Conservation (phyloP, 192 early-diverging fungal species). For the Gigaspora rosea region DNA sequence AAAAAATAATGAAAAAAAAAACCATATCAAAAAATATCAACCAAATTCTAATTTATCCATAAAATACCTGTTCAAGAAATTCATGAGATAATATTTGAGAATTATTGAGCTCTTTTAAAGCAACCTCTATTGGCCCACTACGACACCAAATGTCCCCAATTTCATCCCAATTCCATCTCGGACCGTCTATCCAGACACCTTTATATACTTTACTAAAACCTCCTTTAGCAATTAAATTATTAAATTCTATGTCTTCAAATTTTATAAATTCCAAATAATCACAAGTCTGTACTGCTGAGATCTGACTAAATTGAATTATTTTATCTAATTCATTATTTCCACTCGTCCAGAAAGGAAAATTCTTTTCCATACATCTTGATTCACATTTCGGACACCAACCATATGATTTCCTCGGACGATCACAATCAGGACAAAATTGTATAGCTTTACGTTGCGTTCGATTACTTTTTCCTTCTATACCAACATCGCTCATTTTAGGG, state of each 20-base stretch:
- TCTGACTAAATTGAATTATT: neutral
- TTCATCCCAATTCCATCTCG: constrained; percentile 1
- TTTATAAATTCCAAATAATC: constrained; percentile 9
- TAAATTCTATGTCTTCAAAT: neutral
- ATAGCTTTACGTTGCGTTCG: too few species aligned
- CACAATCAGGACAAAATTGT: neutral
- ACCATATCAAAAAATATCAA: too few species aligned
- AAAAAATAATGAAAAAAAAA: too few species aligned
- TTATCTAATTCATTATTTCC: neutral
- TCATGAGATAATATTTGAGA: too few species aligned
- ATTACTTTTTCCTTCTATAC: too few species aligned
- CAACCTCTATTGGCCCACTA: too few species aligned
- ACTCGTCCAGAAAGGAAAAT: neutral
- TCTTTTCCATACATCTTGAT: neutral
- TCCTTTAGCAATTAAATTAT: neutral
- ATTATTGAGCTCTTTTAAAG: too few species aligned
- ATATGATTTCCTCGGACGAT: neutral
- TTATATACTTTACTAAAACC: neutral
- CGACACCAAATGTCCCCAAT: too few species aligned
- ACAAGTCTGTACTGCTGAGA: neutral
- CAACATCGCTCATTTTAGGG: too few species aligned
- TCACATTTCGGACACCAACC: neutral
- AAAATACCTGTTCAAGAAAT: too few species aligned
- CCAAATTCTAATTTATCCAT: too few species aligned
- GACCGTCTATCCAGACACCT: constrained; percentile 1